Conservation (phyloP, 768 basidiomycete species). For the Cubamyces sp. region DNA sequence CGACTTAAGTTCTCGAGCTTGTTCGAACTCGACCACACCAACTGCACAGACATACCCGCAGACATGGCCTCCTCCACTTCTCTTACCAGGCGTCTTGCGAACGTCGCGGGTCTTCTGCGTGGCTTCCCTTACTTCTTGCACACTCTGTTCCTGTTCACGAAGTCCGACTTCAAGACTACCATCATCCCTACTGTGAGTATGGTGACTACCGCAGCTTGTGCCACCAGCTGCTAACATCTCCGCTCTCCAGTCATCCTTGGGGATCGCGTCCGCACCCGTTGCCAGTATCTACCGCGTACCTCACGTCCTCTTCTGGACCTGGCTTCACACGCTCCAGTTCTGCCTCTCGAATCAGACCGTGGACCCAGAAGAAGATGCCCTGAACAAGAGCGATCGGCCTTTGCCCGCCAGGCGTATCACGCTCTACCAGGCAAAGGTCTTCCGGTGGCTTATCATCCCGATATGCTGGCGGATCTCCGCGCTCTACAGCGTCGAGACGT, state of each 20-base stretch:
- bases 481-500: constrained; percentile 18
- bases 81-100: not conserved
- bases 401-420: constrained; percentile 31
- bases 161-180: constrained; percentile 51
- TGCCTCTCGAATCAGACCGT: constrained; percentile 33
- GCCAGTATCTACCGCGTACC: constrained; percentile 6
- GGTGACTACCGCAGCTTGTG: not conserved
- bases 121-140: constrained; percentile 5
- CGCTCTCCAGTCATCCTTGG: constrained; percentile 20
- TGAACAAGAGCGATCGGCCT: constrained; percentile 34
- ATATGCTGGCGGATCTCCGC: constrained; percentile 20
- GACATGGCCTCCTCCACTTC: not conserved
- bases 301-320: constrained; percentile 31
- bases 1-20: too few relatives aligned
- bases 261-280: constrained; percentile 22
- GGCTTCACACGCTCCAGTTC: constrained; percentile 38
- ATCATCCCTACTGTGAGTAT: constrained; percentile 50
- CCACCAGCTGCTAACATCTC: not conserved
- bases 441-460: constrained; percentile 32
- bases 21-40: too few relatives aligned
- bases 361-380: constrained; percentile 30
- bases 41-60: too few relatives aligned
- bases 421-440: constrained; percentile 11
- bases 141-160: constrained; percentile 44
- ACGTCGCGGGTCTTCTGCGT: not conserved